Evolutionary conservation across 2,329 filamentous ascomycete species (phyloP).

Genomic region (Fusarium udum): DNA sequence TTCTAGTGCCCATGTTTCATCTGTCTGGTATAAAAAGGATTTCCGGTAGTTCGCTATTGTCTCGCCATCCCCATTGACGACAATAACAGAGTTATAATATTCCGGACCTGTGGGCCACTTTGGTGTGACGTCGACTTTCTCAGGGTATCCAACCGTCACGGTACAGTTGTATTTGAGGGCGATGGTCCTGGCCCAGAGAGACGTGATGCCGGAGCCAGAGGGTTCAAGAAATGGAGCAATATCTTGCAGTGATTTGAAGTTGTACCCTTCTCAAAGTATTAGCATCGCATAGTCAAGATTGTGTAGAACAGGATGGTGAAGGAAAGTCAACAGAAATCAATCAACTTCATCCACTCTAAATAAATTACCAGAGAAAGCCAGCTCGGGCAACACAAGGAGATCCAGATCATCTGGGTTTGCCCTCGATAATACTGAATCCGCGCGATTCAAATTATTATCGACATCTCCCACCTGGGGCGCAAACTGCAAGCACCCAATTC

Average conservation of each 20-base stretch:
- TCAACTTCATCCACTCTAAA: too few relatives aligned
- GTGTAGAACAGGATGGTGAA: too few relatives aligned
- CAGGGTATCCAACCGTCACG: slow-evolving; percentile 79
- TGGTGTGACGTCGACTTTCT: slow-evolving; percentile 64
- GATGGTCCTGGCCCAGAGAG: slow-evolving; percentile 74
- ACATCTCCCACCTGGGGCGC: slow-evolving; percentile 75
- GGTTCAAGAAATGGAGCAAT: slow-evolving; percentile 76
- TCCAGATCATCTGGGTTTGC: slow-evolving; percentile 67
- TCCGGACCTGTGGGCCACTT: slow-evolving; percentile 63
- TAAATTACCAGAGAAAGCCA: slow-evolving; percentile 74
- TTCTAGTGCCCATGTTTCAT: slow-evolving; percentile 70
- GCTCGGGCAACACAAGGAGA: slow-evolving; percentile 77
- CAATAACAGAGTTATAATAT: slow-evolving; percentile 64
- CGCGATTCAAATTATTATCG: slow-evolving; percentile 65
- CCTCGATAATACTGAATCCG: slow-evolving; percentile 60
- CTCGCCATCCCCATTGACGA: slow-evolving; percentile 67
- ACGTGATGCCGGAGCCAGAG: slow-evolving; percentile 70
- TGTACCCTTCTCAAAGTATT: slow-evolving; percentile 67
- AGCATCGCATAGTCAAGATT: not conserved
- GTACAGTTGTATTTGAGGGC: slow-evolving; percentile 73
- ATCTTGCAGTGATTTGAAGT: slow-evolving; percentile 74
- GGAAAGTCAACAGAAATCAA: too few relatives aligned
- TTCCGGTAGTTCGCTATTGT: slow-evolving; percentile 70
- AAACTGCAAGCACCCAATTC: slow-evolving; percentile 77
- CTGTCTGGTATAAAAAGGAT: slow-evolving; percentile 65